Percentiles rank a stretch among this genome's conserved stretches.
These are phyloP conservation scores for Aspergillus latus DNA, from an alignment of 2,329 filamentous ascomycete species.

Conservation along the genomic window DNA sequence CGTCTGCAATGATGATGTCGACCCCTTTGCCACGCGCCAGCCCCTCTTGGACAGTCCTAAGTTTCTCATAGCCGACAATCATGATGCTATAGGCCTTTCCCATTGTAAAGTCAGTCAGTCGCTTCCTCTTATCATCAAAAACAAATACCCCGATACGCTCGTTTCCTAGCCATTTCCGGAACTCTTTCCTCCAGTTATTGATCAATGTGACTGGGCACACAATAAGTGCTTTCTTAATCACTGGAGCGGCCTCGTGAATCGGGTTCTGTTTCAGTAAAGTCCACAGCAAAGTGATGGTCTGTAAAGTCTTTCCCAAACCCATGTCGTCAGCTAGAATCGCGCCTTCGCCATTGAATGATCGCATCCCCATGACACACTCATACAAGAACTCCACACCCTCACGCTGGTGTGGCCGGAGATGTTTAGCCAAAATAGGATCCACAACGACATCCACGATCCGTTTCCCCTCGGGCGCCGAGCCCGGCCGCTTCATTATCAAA, in stretches of 20 bases:
- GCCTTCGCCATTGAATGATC: constrained; percentile 64
- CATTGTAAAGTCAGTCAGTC: constrained; percentile 67
- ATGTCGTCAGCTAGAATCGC: constrained; percentile 74
- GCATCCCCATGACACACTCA: constrained; percentile 74
- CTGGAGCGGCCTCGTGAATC: constrained; percentile 57
- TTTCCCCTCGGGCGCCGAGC: constrained; percentile 58
- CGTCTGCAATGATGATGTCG: constrained; percentile 70
- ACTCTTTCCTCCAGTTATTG: constrained; percentile 71
- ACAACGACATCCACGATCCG: constrained; percentile 71
- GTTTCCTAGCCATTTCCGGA: constrained; percentile 71
- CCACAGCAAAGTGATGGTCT: constrained; percentile 71
- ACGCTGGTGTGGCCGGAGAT: constrained; percentile 66
- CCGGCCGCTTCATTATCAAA: constrained; percentile 66
- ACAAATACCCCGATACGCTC: constrained; percentile 70
- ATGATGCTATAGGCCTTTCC: constrained; percentile 68
- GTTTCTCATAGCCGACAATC: constrained; percentile 72
- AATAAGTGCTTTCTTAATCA: constrained; percentile 69
- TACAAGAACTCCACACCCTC: constrained; percentile 71
- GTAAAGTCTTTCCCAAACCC: constrained; percentile 72
- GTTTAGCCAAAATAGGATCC: constrained; percentile 63
- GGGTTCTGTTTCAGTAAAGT: constrained; percentile 72
- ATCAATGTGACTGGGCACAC: constrained; percentile 72
- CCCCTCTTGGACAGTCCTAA: constrained; percentile 64
- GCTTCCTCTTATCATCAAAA: constrained; percentile 59
- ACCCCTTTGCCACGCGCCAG: constrained; percentile 62